Evolutionary conservation across 2,329 filamentous ascomycete species (phyloP), one percentile per base, ranked within the genome.

Genomic region (Ciborinia camelliae): DNA sequence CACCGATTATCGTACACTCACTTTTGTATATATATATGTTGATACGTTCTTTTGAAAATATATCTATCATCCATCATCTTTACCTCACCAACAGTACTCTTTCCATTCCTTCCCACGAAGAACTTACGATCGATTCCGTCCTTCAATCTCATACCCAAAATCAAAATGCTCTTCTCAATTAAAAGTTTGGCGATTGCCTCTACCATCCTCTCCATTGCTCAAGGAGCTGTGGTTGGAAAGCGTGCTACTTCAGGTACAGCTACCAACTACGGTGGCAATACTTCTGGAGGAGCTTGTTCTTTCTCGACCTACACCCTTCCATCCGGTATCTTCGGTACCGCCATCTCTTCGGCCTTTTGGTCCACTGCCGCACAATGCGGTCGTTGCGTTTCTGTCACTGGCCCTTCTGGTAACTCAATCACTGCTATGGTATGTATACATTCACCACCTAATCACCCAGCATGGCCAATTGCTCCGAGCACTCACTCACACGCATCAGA

Each of bases 251-350:
- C 75, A 5, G 81, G 81, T 67, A 70, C 76, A 64, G 80, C 81
- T 52, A 85, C 83, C 54, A 83, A 79, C 69, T 85, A 86, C 71
- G 80, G 81, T 39, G 83, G 84, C 37, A 83, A 85, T 72, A 73
- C 86, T 2, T 74, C 76, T 6, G 86, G 86, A 47, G 87, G 87
- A 67, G 81, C 80, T 65, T 90, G 87, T 76, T 85, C 82, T 15
- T 89, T 90, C 79, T 78, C 79, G 9, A 83, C 81, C 59, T 89
- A 88, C 77, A 86, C 81, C 3, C 77, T 90, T 32, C 86, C 87
- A 8, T 78, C 81, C 14, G 78, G 79, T 15, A 75, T 89, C 64
- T 84, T 79, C 70, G 87, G 88, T 63, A 86, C 86, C 12, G 87
- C 88, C 1, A 80, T 86, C 58, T 85, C 86, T 0, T 81, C 81